These are phyloP conservation scores for Curvularia hawaiiensis DNA, from an alignment of 2,329 filamentous ascomycete species.

Conservation along the genomic window DNA sequence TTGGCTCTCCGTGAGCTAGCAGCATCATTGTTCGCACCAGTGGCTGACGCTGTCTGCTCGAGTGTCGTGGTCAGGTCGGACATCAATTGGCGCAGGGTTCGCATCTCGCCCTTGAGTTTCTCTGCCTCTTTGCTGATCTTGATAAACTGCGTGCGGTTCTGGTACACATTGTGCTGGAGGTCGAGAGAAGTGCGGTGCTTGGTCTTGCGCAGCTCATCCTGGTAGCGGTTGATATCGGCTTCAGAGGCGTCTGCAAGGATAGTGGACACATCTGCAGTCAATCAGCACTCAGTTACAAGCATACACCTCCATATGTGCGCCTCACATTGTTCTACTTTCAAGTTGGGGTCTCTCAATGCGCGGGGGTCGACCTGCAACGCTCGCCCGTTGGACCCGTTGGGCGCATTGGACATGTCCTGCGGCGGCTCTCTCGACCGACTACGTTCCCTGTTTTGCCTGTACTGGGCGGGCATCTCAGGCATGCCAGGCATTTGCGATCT, in stretches of 20 bases:
- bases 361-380: constrained; percentile 75
- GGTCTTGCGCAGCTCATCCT: constrained; percentile 74
- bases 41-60: constrained; percentile 53
- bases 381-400: constrained; percentile 35
- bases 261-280: constrained; percentile 62
- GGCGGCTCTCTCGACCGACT: constrained; percentile 53
- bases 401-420: constrained; percentile 54
- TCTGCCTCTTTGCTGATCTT: constrained; percentile 99
- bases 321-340: constrained; percentile 79
- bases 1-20: constrained; percentile 63
- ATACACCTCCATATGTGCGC: neutral
- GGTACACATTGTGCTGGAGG: constrained; percentile 92
- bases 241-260: constrained; percentile 85
- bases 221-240: constrained; percentile 82
- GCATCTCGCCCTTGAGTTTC: constrained; percentile 96
- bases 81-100: constrained; percentile 86
- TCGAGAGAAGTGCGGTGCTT: constrained; percentile 81
- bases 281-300: constrained; percentile 9
- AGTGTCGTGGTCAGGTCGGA: constrained; percentile 73
- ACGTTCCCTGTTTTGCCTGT: constrained; percentile 57
- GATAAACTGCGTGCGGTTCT: constrained; percentile 98
- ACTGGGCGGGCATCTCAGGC: constrained; percentile 68
- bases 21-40: constrained; percentile 43
- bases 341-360: constrained; percentile 76
- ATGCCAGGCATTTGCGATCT: constrained; percentile 66